These are phyloP conservation scores for Nakazawaea siamensis DNA, from an alignment of 805 yeast species.

Conservation along the genomic window DNA sequence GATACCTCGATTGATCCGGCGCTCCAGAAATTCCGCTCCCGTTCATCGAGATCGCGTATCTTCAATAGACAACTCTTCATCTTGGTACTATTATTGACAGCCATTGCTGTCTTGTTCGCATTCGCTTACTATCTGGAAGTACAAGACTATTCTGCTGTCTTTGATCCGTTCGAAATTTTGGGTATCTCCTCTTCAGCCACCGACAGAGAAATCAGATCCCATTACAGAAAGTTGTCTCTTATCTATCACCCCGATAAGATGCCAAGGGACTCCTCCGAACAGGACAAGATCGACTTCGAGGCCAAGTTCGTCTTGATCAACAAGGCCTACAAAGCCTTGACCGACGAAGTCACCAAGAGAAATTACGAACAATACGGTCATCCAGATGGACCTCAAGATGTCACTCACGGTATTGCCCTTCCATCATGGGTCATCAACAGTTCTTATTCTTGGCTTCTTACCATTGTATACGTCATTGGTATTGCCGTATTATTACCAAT, in stretches of 20 bases:
- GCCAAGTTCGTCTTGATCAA: slow-evolving; percentile 72
- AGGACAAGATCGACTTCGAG: slow-evolving; percentile 54
- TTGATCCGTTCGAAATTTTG: slow-evolving; percentile 88
- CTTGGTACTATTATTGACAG: slow-evolving; percentile 52
- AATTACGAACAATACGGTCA: slow-evolving; percentile 87
- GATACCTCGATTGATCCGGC: slow-evolving; percentile 25
- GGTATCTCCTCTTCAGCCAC: slow-evolving; percentile 57
- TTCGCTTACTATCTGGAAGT: slow-evolving; percentile 37
- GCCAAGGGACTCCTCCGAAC: slow-evolving; percentile 50
- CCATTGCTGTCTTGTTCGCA: slow-evolving; percentile 33
- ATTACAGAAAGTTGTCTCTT: slow-evolving; percentile 80
- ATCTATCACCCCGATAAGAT: slow-evolving; percentile 93
- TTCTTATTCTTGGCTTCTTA: slow-evolving; percentile 54
- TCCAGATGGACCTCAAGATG: slow-evolving; percentile 95
- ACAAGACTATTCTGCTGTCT: slow-evolving; percentile 28
- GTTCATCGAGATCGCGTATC: slow-evolving; percentile 19
- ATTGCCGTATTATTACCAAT: slow-evolving; percentile 77
- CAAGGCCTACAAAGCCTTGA: slow-evolving; percentile 90
- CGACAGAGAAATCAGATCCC: slow-evolving; percentile 72
- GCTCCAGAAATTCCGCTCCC: slow-evolving; percentile 21
- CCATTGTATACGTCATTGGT: slow-evolving; percentile 53
- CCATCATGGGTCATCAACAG: slow-evolving; percentile 90
- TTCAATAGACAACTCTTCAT: slow-evolving; percentile 23
- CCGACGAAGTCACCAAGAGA: slow-evolving; percentile 79
- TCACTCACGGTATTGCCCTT: slow-evolving; percentile 87